A percentile compares a stretch with the other conserved stretches of the same genome.
These are phyloP conservation scores for Taphrina deformans DNA, from an alignment of 1,139 yeast species.

Conservation along the genomic window DNA sequence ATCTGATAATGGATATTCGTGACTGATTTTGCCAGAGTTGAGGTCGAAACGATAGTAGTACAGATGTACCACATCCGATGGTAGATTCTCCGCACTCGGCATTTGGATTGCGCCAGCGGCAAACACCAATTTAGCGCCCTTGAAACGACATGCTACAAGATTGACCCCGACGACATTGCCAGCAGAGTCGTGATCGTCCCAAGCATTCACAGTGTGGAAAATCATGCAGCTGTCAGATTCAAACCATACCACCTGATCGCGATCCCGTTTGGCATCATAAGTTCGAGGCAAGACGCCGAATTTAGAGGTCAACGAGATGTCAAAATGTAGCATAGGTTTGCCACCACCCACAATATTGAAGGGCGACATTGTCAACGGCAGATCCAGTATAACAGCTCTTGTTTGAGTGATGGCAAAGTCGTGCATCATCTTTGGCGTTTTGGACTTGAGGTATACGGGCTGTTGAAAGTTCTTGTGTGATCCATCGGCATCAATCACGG, in stretches of 20 bases:
- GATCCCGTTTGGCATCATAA: neutral
- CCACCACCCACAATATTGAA: constrained; percentile 28
- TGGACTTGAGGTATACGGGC: constrained; percentile 26
- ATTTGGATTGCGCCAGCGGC: constrained; percentile 33
- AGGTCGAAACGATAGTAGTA: constrained; percentile 34
- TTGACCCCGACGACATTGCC: constrained; percentile 25
- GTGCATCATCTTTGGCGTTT: constrained; percentile 33
- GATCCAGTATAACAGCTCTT: constrained; percentile 21
- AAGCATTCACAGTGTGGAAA: constrained; percentile 33
- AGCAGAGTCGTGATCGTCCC: constrained; percentile 27
- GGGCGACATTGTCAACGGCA: constrained; percentile 34
- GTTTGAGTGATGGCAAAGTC: constrained; percentile 33
- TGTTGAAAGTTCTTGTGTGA: constrained; percentile 25
- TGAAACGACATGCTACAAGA: constrained; percentile 31
- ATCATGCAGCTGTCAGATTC: constrained; percentile 33
- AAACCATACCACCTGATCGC: constrained; percentile 15
- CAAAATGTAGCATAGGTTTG: constrained; percentile 31
- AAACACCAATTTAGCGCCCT: constrained; percentile 33
- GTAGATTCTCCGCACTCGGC: constrained; percentile 7
- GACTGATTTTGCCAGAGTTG: constrained; percentile 12
- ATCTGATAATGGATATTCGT: constrained; percentile 29
- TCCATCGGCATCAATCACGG: constrained; percentile 22
- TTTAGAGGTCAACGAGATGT: constrained; percentile 7
- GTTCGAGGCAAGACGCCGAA: constrained; percentile 25
- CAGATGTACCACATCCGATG: constrained; percentile 29